Base-by-base conservation (phyloP, 164 flowering plant genomes). In the Cinnamomum micranthum region DNA sequence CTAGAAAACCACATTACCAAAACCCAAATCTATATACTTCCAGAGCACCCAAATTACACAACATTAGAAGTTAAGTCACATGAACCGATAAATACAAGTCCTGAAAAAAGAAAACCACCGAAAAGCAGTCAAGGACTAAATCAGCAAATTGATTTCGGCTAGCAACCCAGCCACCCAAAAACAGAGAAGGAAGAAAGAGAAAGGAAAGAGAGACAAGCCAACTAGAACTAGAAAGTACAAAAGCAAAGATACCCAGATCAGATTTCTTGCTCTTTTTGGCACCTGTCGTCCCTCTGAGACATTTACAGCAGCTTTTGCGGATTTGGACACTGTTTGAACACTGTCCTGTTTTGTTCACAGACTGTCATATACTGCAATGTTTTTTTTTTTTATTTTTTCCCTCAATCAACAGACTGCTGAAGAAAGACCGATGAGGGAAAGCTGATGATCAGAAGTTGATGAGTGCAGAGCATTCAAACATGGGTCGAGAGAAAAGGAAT, bases 221-320 rank as follows among this genome's bases (percentile, higher is more conserved):
- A 75, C 75, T 75, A 68, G 80, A 78, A 82, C 71, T 80, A 85
- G 86, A 85, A 82, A 82, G 52, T 72, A 77, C 73, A 9, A 79
- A 81, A 81, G 78, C 78, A 87, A 82, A 88, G 86, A 83, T 85
- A 87, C 92, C 90, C 80, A 82, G 80, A 86, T 84, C 83, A 88
- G 89, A 89, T 84, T 85, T 76, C 77, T 86, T 73, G 79, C 88
- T 73, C 81, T 89, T 87, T 87, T 84, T 66, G 87, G 75, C 78
- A 78, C 65, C 79, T 81, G 84, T 62, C 77, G 80, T 80, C 82
- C 88, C 78, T 80, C 35, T 55, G 17, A 70, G 79, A 82, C 81
- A 84, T 79, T 82, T 47, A 47, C 73, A 76, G 73, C 69, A 81
- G 52, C 78, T 80, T 81, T 69, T 78, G 77, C 70, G 68, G 84